A percentile compares a stretch with the other conserved stretches of the same genome.
Evolutionary conservation across 495 filamentous ascomycete genomes (phyloP).

Genomic region (Collariella sp.): DNA sequence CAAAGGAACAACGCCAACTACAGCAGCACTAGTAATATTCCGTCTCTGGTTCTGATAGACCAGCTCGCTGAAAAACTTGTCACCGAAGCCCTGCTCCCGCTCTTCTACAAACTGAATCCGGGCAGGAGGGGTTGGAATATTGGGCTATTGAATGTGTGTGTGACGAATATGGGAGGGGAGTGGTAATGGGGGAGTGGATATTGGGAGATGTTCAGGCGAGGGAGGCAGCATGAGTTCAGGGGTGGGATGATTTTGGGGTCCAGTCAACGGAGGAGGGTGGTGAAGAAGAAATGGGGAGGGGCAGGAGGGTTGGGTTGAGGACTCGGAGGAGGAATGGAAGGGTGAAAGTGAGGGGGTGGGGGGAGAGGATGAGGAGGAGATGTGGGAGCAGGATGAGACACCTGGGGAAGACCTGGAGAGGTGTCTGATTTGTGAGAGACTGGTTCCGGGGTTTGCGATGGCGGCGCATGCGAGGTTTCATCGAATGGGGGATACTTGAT

Average conservation of each 20-base stretch:
- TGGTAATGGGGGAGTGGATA: constrained; percentile 47
- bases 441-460: constrained; percentile 64
- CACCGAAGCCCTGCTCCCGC: constrained; percentile 50
- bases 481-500: constrained; percentile 26
- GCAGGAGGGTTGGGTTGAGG: neutral
- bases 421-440: constrained; percentile 53
- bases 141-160: constrained; percentile 75
- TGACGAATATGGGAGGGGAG: constrained; percentile 69
- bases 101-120: constrained; percentile 69
- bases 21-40: too few species aligned
- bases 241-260: constrained; percentile 23
- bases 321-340: neutral
- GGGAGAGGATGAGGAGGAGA: neutral
- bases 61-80: constrained; percentile 60
- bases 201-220: constrained; percentile 62
- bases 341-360: neutral
- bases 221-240: constrained; percentile 55
- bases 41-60: constrained; percentile 49
- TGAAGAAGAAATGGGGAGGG: neutral
- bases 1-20: too few species aligned
- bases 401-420: constrained; percentile 5
- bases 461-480: constrained; percentile 68
- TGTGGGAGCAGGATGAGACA: constrained; percentile 14
- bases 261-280: too few species aligned
- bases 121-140: constrained; percentile 56